Evolutionary conservation across 108 stramenopile species (phyloP), one percentile per base, ranked within the genome.

Genomic region (Nitzschia sp.): DNA sequence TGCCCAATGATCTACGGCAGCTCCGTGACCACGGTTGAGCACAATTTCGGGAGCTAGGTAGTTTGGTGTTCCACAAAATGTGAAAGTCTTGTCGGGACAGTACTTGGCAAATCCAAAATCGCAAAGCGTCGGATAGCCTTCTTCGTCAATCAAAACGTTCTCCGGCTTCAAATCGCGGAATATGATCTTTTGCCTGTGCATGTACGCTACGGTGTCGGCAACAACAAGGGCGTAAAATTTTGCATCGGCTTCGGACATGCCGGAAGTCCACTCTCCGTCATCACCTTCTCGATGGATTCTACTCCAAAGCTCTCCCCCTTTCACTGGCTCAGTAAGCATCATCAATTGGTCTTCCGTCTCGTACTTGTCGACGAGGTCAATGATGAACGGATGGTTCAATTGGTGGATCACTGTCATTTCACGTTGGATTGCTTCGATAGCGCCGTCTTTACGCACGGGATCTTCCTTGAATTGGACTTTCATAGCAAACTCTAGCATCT

Each of bases 41-140:
- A 81, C 59, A 35, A 89, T 84, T 59, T 96, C 95, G 6, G 76
- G 76, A 13, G 76, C 88, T 0, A 95, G 72, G 63, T 92, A 95
- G 62, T 91, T 95, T 2, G 98, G 98, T 15, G 98, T 98, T 26
- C 98, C 96, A 65, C 96, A 97, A 2, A 97, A 79, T 19, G 98
- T 97, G 61, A 74, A 93, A 27, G 93, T 93, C 61, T 88, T 93
- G 49, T 81, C 74, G 27, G 62, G 89, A 51, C 93, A 45, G 35
- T 53, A 70, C 62, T 76, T 76, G 42, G 66, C 58, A 61, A 72
- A 72, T 3, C 77, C 77, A 32, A 78, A 85, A 84, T 97, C 96
- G 23, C 91, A 77, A 28, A 95, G 77, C 3, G 86, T 88, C 32
- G 89, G 76, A 70, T 93, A 95, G 0, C 96, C 96, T 23, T 79